Base-by-base conservation (phyloP, 352 stramenopile genomes). In the Halophytophthora polymorphica region DNA sequence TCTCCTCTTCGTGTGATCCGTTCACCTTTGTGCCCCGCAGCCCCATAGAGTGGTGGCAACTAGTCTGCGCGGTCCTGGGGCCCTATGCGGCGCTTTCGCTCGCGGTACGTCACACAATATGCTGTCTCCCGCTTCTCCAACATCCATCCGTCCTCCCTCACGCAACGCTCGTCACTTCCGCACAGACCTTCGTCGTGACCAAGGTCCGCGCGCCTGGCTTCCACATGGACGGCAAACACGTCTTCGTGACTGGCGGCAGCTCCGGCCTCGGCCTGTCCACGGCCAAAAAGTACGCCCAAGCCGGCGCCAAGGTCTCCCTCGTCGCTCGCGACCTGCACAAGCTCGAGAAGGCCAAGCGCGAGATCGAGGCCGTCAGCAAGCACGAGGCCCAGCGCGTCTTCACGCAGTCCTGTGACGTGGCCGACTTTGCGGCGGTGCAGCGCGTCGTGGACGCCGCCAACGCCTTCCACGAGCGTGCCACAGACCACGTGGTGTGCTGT, bases 401-500 rank as follows among this genome's bases (percentile, higher is more conserved):
- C 53, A 53, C 45, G 21, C 62, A 80, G 42, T 73, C 64, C 12
- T 81, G 65, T 21, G 75, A 86, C 12, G 72, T 84, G 3, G 66
- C 65, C 14, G 56, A 76, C 46, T 66, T 61, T 15, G 56, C 56
- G 33, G 58, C 52, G 2, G 54, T 86, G 23, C 56, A 80, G 31
- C 56, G 53, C 50, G 62, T 70, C 1, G 44, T 84, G n/a, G 44
- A 60, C 11, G 57, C 58, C 14, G 72, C 72, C n/a, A 82, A 80
- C 21, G 45, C 35, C 15, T 77, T 78, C 46, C 69, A 84, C 49
- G 54, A 56, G 4, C 61, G 72, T 6, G 50, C 53, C 8, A 75
- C 60, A 33, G 68, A 83, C 56, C 58, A 83, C 44, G n/a, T 88
- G 6, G 50, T 86, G 12, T 83, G 69, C 51, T 71, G 59, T 50